Evolutionary conservation across 495 filamentous ascomycete species (phyloP).

Genomic region (Xylaria grammica): DNA sequence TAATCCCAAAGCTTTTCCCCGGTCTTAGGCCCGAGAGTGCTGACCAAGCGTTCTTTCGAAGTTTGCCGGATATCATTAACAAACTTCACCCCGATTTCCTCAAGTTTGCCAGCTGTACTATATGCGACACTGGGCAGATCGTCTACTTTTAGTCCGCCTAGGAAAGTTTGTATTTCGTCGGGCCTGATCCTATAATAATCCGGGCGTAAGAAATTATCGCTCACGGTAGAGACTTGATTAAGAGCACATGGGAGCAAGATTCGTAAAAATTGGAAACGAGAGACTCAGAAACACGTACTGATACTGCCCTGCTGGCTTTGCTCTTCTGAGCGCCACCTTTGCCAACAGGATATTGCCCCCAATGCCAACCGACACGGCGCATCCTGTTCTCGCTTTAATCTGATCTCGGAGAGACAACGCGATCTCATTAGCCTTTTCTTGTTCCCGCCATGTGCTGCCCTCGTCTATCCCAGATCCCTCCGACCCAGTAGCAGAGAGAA

Average conservation of each 20-base stretch:
- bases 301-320: constrained; percentile 93
- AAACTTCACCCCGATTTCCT: constrained; percentile 80
- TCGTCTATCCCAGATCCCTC: constrained; percentile 71
- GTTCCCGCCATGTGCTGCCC: constrained; percentile 79
- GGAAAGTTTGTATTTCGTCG: constrained; percentile 75
- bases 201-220: background rate
- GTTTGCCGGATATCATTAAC: constrained; percentile 81
- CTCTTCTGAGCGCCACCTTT: constrained; percentile 86
- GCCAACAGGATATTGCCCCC: constrained; percentile 89
- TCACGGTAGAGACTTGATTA: too few relatives aligned
- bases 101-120: constrained; percentile 81
- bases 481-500: constrained; percentile 69
- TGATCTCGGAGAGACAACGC: constrained; percentile 67
- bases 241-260: constrained; percentile 42
- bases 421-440: constrained; percentile 78
- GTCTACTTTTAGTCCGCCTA: constrained; percentile 75
- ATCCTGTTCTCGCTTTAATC: constrained; percentile 76
- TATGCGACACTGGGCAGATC: constrained; percentile 87
- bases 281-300: constrained; percentile 11
- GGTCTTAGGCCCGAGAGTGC: constrained; percentile 84
- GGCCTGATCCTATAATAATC: constrained; percentile 60
- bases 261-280: too few relatives aligned
- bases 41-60: constrained; percentile 73
- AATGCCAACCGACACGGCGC: constrained; percentile 92
- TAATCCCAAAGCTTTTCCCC: constrained; percentile 92